Conservation (phyloP, 306 rosid genomes). For the Lathyrus aphaca region DNA sequence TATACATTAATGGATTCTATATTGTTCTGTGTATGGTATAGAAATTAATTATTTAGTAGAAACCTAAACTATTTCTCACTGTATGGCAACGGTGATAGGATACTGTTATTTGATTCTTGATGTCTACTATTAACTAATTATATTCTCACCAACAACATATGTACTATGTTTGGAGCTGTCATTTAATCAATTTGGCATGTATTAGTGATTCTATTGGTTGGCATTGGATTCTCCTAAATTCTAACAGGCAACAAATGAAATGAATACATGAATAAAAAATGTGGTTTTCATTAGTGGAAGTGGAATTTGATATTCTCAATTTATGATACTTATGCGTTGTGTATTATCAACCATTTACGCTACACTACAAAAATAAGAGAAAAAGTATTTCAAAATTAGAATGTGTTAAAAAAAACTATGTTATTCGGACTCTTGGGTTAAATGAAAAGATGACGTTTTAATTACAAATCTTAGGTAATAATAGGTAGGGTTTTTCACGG, state of each 20-base stretch:
- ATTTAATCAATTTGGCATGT: slow-evolving; percentile 36
- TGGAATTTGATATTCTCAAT: neutral
- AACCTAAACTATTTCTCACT: slow-evolving; percentile 23
- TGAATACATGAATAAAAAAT: too few relatives aligned
- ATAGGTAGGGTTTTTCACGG: too few relatives aligned
- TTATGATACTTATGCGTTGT: neutral
- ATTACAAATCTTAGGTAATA: neutral
- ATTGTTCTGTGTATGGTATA: neutral
- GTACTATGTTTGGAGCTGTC: neutral
- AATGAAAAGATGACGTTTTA: slow-evolving; percentile 20
- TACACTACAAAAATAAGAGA: neutral
- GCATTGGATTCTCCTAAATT: slow-evolving; percentile 14
- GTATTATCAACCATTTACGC: neutral
- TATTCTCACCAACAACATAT: neutral
- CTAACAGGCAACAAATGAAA: too few relatives aligned
- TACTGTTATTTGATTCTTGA: slow-evolving; percentile 31
- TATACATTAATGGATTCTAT: slow-evolving; percentile 26
- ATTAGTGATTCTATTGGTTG: slow-evolving; percentile 21
- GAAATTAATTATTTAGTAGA: neutral
- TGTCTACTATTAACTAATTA: slow-evolving; percentile 14
- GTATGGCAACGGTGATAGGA: slow-evolving; percentile 14
- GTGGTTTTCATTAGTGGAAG: neutral
- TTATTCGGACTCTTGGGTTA: slow-evolving; percentile 10
- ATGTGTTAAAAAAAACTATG: neutral
- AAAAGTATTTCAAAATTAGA: neutral